These are phyloP conservation scores for Letharia lupina DNA, from an alignment of 495 filamentous ascomycete genomes.

Conservation along the genomic window DNA sequence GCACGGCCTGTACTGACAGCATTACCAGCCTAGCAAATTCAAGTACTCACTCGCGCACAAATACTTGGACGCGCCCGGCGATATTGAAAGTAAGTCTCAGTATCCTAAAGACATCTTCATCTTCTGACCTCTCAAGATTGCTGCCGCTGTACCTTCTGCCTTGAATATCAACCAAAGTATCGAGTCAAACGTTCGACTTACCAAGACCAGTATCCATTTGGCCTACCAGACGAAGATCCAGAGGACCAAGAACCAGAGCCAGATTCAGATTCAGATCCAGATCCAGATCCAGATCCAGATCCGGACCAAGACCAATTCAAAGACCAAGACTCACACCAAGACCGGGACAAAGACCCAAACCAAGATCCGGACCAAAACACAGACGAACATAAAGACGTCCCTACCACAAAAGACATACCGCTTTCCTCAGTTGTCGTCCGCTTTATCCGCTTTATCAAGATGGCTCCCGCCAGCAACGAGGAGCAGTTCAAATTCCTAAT, in stretches of 20 bases:
- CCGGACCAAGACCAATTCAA: no score
- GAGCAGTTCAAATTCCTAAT: slow-evolving; percentile 57
- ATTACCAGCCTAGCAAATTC: not conserved
- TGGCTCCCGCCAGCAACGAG: slow-evolving; percentile 42
- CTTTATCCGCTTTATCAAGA: slow-evolving; percentile 24
- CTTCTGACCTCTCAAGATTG: not conserved
- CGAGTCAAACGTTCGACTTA: not conserved
- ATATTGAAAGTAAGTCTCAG: not conserved
- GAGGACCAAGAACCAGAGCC: no score
- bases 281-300: no score
- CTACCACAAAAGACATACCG: not conserved
- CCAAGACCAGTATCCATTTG: not conserved
- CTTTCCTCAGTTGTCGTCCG: no score
- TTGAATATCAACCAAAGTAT: not conserved
- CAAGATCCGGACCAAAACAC: no score
- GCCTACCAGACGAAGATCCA: not conserved
- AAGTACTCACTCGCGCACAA: not conserved
- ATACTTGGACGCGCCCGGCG: not conserved
- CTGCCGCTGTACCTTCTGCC: not conserved
- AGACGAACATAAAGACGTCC: no score
- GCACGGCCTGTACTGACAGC: not conserved
- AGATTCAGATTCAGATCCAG: no score
- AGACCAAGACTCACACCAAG: no score
- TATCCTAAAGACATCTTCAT: not conserved
- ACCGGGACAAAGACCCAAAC: no score